A percentile compares a stretch with the other conserved stretches of the same genome.
phyloP scores from a whole-genome alignment of 179 eudicot genomes.

The Silene noctiflora region DNA sequence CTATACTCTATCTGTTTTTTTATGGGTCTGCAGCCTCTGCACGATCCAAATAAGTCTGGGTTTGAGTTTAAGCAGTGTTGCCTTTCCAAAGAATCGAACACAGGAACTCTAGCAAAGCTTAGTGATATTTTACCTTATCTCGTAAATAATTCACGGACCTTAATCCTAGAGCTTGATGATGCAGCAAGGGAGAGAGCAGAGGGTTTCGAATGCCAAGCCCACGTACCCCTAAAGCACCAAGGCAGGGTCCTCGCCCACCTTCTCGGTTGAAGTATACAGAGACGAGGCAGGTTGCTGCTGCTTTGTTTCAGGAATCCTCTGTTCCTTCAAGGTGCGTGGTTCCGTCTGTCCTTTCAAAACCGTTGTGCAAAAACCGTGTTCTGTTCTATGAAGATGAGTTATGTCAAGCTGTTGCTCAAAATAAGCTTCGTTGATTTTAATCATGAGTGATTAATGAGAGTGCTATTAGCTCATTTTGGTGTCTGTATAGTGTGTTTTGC shows the following conservation, averaged over 20 bases:
- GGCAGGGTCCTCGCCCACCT: conserved; percentile 75
- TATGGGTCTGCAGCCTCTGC: no score
- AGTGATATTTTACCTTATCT: background rate
- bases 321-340: conserved; percentile 66
- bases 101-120: background rate
- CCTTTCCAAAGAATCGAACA: background rate
- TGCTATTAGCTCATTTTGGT: conserved; percentile 16
- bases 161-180: conserved; percentile 3
- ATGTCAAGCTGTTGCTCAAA: conserved; percentile 94
- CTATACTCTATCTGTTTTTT: no score
- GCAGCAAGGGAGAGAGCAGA: conserved; percentile 64
- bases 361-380: conserved; percentile 75
- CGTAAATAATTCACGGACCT: background rate
- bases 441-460: background rate
- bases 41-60: no score
- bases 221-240: conserved; percentile 86
- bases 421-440: conserved; percentile 67
- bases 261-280: conserved; percentile 60
- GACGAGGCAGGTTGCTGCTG: conserved; percentile 80
- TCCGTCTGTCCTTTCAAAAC: conserved; percentile 70
- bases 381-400: conserved; percentile 91
- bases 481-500: conserved; percentile 43
- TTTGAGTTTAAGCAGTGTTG: no score
- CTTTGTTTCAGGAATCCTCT: conserved; percentile 79
- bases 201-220: conserved; percentile 45